A percentile compares a stretch with the other conserved stretches of the same genome.
These are phyloP conservation scores for Hymenoscyphus infarciens DNA, from an alignment of 2,329 filamentous ascomycete species.

Conservation along the genomic window DNA sequence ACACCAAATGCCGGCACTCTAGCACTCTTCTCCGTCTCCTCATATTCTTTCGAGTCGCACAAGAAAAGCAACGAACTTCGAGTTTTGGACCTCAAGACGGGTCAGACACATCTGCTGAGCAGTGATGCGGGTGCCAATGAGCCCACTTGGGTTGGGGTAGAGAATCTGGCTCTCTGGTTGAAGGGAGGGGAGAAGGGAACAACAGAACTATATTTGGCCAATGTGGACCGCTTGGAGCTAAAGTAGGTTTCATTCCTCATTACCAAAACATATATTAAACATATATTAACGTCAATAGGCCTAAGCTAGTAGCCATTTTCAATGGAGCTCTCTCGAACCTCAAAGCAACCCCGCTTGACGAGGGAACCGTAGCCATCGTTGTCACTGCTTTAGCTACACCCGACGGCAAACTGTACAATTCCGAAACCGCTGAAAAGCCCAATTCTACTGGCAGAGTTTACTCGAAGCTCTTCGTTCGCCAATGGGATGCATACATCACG, in stretches of 20 bases:
- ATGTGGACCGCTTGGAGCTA: slow-evolving; percentile 28
- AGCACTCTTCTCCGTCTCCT: slow-evolving; percentile 65
- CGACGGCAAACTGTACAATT: slow-evolving; percentile 66
- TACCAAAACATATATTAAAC: slow-evolving; percentile 4
- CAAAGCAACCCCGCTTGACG: slow-evolving; percentile 51
- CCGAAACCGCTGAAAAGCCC: slow-evolving; percentile 55
- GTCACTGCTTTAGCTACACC: slow-evolving; percentile 63
- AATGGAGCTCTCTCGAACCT: slow-evolving; percentile 55
- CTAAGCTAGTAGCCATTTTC: slow-evolving; percentile 47
- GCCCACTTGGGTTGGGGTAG: slow-evolving; percentile 63
- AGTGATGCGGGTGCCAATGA: slow-evolving; percentile 64
- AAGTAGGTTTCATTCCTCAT: slow-evolving; percentile 16
- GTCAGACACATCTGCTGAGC: slow-evolving; percentile 62
- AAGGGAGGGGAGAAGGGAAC: slow-evolving; percentile 52
- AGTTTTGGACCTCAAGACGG: slow-evolving; percentile 65
- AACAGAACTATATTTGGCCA: slow-evolving; percentile 30
- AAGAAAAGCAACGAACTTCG: slow-evolving; percentile 65
- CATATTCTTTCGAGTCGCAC: slow-evolving; percentile 78
- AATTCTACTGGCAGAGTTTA: slow-evolving; percentile 68
- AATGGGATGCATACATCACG: slow-evolving; percentile 77
- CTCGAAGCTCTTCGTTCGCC: slow-evolving; percentile 70
- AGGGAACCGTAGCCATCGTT: slow-evolving; percentile 51
- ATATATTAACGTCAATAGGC: slow-evolving; percentile 29
- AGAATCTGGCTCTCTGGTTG: slow-evolving; percentile 32
- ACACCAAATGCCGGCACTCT: slow-evolving; percentile 66